Evolutionary conservation across 2,329 filamentous ascomycete species (phyloP), one percentile per base, ranked within the genome.

Genomic region (Sporothrix dimorphospora): DNA sequence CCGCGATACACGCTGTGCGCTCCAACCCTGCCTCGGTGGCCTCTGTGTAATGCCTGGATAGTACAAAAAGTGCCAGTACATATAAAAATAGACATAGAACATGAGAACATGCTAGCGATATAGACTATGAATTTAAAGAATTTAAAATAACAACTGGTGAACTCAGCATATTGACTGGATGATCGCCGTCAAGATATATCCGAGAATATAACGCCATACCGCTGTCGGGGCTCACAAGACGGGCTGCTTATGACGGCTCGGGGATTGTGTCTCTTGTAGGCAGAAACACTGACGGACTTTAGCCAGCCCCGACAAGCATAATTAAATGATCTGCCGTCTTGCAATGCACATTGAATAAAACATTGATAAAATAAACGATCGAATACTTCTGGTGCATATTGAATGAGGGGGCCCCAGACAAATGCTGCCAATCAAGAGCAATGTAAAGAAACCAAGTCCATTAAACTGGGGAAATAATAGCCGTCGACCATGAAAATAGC

Each of bases 1-100:
- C 92, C 81, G 94, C 95, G 0, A 89, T 98, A 14, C 92, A 98
- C 80, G 92, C 91, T 81, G 92, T 95, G 45, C 65, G 65, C 30
- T 67, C 65, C 19, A 19, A 49, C 65, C 42, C 65, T 19, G 9
- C 65, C 11, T 38, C 19, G 19, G 65, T 53, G 45, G 8, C 38
- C n/a, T 65, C 38, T 24, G 38, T 38, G 40, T 63, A 63, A 38
- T 27, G 59, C n/a, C 38, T 38, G 2, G 38, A 65, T 42, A 65
- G 38, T 12, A 61, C 19, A 61, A 21, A 34, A 30, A 30, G 55
- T n/a, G 4, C 19, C 55, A 3, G 55, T 61, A 21, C 55, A 40
- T 61, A 61, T 27, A 34, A 61, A 59, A 61, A 61, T 65, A 65
- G 59, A 59, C 40, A 61, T 65, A 65, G 59, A 63, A 45, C 34